Evolutionary conservation across 768 basidiomycete genomes (phyloP), one percentile per base, ranked within the genome.

Genomic region (Mycena vulgaris): DNA sequence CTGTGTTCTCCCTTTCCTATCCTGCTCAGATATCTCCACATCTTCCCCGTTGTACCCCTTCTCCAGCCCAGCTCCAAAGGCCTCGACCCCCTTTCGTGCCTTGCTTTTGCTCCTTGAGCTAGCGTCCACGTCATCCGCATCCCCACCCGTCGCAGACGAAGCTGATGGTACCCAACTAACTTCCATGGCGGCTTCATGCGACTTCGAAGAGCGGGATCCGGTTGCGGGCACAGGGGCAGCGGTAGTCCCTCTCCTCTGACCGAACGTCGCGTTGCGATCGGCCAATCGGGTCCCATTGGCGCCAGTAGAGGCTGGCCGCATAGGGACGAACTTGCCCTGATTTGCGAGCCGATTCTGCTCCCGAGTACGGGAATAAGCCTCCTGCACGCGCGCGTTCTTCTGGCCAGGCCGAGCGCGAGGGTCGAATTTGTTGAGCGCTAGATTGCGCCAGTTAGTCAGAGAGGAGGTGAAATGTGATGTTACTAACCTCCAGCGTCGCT

Each of bases 61-160:
- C 85, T 98, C 95, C 90, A 99, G 83, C 27, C 96, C 96, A 49
- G 91, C 93, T 30, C 96, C 96, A 76, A 97, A 97, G 51, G 80
- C 81, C 80, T 96, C 95, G 48, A 91, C 89, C 30, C 90, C 92
- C 78, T 89, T 92, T 75, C 87, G 83, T 72, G 75, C 6, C 75
- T 80, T 78, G 75, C 80, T 75, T 73, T 79, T 82, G 57, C 78
- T 81, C 75, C 25, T 71, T 76, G 45, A 63, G 48, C 65, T 78
- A 66, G 73, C 74, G 58, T 76, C 78, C 81, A 35, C n/a, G 8
- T 81, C 81, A 69, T 84, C 85, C 60, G 69, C 78, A 45, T 78
- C 77, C 21, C 77, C 79, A 31, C 62, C 60, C 31, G n/a, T 53
- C 13, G 49, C 40, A 9, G 84, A 80, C 4, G 85, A 77, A 2